phyloP scores from a whole-genome alignment of 768 basidiomycete genomes.

The Amanita rubescens region DNA sequence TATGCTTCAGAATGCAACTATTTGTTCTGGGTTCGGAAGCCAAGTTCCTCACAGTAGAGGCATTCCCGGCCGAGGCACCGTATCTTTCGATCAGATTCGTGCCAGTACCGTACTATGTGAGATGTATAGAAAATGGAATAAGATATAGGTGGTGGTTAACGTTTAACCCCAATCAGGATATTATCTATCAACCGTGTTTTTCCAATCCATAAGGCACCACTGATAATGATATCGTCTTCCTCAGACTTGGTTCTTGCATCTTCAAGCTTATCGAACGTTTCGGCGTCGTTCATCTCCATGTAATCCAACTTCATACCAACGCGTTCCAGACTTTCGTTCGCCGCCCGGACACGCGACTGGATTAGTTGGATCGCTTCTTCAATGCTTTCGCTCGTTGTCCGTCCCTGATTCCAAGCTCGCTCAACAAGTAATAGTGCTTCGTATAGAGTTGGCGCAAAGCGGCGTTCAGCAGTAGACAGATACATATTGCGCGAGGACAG shows the following conservation, averaged over 20 bases:
- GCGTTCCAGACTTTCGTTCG: conserved; percentile 32
- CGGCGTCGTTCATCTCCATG: conserved; percentile 79
- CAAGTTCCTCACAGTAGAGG: conserved; percentile 19
- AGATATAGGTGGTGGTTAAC: background rate
- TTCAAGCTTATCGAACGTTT: conserved; percentile 61
- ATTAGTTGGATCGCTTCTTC: background rate
- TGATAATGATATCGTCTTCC: conserved; percentile 49
- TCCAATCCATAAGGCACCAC: conserved; percentile 83
- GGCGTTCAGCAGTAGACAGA: conserved; percentile 56
- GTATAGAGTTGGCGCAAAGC: conserved; percentile 60
- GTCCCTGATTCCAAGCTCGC: conserved; percentile 43
- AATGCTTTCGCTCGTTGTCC: conserved; percentile 33
- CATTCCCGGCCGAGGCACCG: too few relatives aligned
- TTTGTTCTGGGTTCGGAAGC: conserved; percentile 82
- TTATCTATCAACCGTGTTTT: conserved; percentile 92
- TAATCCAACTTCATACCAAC: conserved; percentile 73
- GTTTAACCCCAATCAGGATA: conserved; percentile 56
- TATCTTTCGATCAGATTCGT: background rate
- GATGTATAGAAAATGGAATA: too few relatives aligned
- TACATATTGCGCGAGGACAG: conserved; percentile 90
- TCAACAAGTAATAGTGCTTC: conserved; percentile 58
- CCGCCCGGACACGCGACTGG: conserved; percentile 31
- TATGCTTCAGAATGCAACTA: conserved; percentile 65
- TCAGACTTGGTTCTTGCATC: background rate
- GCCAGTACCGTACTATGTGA: too few relatives aligned